Evolutionary conservation across 2,329 filamentous ascomycete genomes (phyloP), one percentile per base, ranked within the genome.

Genomic region (Phaeosphaeriaceae sp.): DNA sequence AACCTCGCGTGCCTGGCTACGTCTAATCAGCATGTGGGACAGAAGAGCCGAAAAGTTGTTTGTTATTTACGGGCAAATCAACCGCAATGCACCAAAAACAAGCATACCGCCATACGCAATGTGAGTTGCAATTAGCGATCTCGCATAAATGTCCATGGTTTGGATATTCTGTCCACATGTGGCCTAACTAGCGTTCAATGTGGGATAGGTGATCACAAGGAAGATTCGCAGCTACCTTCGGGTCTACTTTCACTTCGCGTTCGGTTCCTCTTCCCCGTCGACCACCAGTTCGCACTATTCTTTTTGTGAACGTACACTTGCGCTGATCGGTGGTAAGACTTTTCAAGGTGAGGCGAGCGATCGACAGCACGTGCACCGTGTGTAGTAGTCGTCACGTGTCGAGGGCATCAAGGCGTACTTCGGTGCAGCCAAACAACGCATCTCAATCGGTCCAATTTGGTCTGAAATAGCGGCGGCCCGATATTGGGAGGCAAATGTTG

Each of bases 221-320:
- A 39, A 26, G n/a, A 40, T 21, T 26, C 21, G 20, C 12, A 16
- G 39, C 20, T 33, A n/a, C 11, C 30, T 42, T 54, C 62, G 60
- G 65, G 54, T 61, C 56, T 53, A 50, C 58, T 46, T 64, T 49
- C 52, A 58, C 46, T 47, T 63, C 55, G 57, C 58, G 57, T 48
- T 54, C 59, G 58, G 53, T 60, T 60, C 46, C 43, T 48, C 45
- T 56, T 56, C 42, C 23, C 23, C 23, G 23, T 26, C 11, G 7
- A 26, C 23, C 7, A 8, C 23, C 11, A 26, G 23, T 26, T 26
- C 23, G 23, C 23, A 26, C 7, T 11, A 26, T 26, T 2, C 23
- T 11, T 11, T 26, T 11, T 26, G 7, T 26, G 2, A 26, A 26
- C 7, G 23, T 11, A 35, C 48, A 35, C 42, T 42, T 28, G n/a